A percentile compares a stretch with the other conserved stretches of the same genome.
These are phyloP conservation scores for Leishmania lainsoni DNA, from an alignment of 208 protist species.

Conservation along the genomic window DNA sequence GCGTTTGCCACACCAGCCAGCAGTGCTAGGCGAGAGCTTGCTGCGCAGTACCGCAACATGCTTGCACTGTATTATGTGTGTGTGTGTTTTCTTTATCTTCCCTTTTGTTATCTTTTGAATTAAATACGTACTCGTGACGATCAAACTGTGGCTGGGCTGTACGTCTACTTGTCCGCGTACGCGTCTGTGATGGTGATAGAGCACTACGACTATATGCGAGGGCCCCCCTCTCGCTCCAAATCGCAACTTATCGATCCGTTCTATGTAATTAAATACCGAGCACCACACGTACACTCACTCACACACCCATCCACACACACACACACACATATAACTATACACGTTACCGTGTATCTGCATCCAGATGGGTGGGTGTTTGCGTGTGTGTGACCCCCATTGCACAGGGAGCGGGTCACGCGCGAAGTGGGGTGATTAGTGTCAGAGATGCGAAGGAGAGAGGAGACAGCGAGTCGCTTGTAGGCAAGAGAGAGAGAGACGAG, in stretches of 20 bases:
- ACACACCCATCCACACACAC: neutral
- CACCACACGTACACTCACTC: neutral
- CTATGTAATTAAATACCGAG: neutral
- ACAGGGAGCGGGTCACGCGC: neutral
- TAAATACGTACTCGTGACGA: neutral
- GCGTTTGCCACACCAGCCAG: neutral
- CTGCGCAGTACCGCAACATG: slow-evolving; percentile 26
- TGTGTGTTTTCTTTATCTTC: neutral
- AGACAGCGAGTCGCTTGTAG: neutral
- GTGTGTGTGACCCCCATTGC: neutral
- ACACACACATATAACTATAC: neutral
- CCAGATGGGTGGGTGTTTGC: neutral
- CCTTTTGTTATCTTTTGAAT: neutral
- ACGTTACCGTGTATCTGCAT: neutral
- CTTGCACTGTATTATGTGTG: neutral
- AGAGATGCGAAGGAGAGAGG: neutral
- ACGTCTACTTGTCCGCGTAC: neutral
- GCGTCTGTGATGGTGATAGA: neutral
- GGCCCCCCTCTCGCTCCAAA: neutral
- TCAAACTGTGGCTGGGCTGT: neutral
- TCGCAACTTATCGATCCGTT: neutral
- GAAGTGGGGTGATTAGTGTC: neutral
- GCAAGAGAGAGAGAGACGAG: neutral
- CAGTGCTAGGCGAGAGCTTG: slow-evolving; percentile 13
- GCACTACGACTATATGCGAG: neutral